phyloP scores from a whole-genome alignment of 139 green algal genomes.

The Coccomyxa sp. region DNA sequence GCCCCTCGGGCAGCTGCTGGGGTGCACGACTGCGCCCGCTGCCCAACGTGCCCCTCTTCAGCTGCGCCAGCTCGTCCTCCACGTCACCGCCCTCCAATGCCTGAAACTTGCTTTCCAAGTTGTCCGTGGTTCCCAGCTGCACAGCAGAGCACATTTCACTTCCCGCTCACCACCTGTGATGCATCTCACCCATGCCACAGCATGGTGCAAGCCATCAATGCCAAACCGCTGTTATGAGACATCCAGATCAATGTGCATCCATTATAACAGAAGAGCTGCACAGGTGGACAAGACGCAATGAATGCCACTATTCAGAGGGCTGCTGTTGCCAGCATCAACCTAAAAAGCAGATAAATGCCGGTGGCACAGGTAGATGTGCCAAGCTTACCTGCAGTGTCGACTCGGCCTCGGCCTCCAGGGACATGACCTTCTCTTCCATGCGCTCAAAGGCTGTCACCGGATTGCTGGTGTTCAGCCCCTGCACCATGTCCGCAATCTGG shows the following conservation, averaged over 20 bases:
- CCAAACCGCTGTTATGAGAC: no score
- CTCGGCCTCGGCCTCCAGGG: conserved; percentile 90
- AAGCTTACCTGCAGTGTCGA: conserved; percentile 67
- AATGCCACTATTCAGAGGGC: no score
- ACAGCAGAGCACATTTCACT: no score
- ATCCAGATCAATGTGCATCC: neutral
- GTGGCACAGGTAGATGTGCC: no score
- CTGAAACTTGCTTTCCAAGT: conserved; percentile 77
- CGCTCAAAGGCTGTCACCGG: conserved; percentile 90
- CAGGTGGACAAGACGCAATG: no score
- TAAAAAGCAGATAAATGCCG: no score
- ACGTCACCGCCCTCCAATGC: conserved; percentile 80
- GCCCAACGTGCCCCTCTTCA: conserved; percentile 74
- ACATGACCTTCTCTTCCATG: conserved; percentile 99
- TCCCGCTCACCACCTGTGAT: no score
- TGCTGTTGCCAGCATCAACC: no score
- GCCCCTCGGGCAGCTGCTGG: conserved; percentile 30
- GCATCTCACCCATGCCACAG: no score
- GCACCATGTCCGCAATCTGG: conserved; percentile 50
- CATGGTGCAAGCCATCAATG: no score
- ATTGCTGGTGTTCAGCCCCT: conserved; percentile 79
- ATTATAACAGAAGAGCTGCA: neutral
- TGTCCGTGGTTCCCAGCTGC: conserved; percentile 62
- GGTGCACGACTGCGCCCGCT: conserved; percentile 56
- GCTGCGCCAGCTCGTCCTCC: conserved; percentile 83